Base-by-base conservation (phyloP, 2,329 filamentous ascomycete species). In the Sarocladium kiliense region DNA sequence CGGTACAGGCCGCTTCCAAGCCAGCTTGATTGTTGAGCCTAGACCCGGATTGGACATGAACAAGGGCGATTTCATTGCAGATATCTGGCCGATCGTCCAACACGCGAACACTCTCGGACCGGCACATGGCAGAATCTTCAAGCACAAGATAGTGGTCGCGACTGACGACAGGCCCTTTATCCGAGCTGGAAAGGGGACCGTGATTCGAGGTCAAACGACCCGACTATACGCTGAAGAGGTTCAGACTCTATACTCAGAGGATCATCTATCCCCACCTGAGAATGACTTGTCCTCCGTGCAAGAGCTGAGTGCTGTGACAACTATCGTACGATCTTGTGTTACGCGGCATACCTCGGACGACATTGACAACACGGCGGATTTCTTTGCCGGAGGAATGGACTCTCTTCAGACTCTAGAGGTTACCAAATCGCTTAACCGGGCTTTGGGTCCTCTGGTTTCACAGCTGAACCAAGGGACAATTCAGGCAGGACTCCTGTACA, bases 121-220 rank as follows among this genome's bases (percentile, higher is more conserved):
- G 0, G 69, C 75, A 0, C 76, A 80, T 53, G 77, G 75, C 2
- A 74, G 71, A 30, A 74, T 80, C 26, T 65, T 65, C 2, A 68
- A 69, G 1, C 62, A 73, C 10, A 65, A 76, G 37, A 62, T 79
- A 23, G 59, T 61, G 1, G 21, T 80, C 3, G 65, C 74, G 0
- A 65, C 67, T 6, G 68, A 72, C 0, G 59, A 66, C 10, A 76
- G 73, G 59, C 76, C 77, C 0, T 76, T 80, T 54, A 61, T 66
- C 0, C 68, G 73, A 2, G 70, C 77, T 0, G 67, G 69, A 1
- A 80, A 80, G 60, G 75, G 76, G 1, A 76, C 74, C 0, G 61
- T 80, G 4, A 74, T 75, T 61, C 69, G 74, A n/a, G 59, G 65
- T 0, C 59, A 55, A 2, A 72, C 75, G 0, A 39, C 74, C 2